Evolutionary conservation across 352 stramenopile species (phyloP), one percentile per base, ranked within the genome.

Genomic region (Phytophthora gonapodyides): DNA sequence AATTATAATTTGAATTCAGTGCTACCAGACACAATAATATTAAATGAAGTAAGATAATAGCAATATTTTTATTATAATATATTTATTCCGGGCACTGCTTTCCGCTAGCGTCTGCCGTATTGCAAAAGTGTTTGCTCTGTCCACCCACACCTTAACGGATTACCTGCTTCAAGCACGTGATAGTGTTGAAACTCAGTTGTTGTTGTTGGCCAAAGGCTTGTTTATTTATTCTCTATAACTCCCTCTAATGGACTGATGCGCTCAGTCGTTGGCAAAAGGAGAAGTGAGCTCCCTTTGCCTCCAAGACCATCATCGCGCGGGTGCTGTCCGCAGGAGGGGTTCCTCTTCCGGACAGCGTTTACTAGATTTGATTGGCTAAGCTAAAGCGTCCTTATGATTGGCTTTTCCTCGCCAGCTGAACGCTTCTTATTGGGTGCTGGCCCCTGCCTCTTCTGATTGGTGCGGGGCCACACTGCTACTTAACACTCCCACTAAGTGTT

Each of bases 211-310:
- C 21, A 24, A 24, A 24, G 21, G 21, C 46, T 42, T 53, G 47
- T 44, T 0, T 54, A 44, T 44, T 54, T 24, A 44, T 44, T 24
- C 33, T 54, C 47, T 54, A 24, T 43, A 56, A 16, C 27, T 17
- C 48, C 48, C 21, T 56, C 48, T 46, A 56, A 37, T 45, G 27
- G 21, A 45, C 48, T n/a, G 48, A n/a, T 56, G 48, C 15, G 35
- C 48, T 56, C 48, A 56, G 19, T 36, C 34, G 47, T 55, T 55
- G 34, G 47, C 47, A 55, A 43, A 55, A 55, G 3, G 24, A 59
- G 11, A 10, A 59, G 21, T 21, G 19, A 49, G 19, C 42, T 33
- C 17, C 19, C 16, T 49, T 49, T 19, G 42, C 19, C 19, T 19
- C 42, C 34, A 49, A 42, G 36, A 42, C 36, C 36, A 42, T 17